Evolutionary conservation across 257 asterid genomes (phyloP), one percentile per base, ranked within the genome.

Genomic region (Gynochthodes officinalis): DNA sequence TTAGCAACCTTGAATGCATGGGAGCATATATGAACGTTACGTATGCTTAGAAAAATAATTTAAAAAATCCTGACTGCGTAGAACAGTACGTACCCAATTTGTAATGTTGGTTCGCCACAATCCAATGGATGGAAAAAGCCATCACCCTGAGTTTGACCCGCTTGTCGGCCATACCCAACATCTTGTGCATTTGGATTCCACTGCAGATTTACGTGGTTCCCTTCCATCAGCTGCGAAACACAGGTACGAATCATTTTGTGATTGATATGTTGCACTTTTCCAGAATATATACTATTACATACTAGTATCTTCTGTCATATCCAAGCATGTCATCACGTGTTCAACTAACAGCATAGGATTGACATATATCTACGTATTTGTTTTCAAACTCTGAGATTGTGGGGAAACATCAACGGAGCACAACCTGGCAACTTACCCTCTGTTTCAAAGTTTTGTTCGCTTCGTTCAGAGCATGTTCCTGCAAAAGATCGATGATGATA

Each of bases 381-480:
- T n/a, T n/a, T n/a, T n/a, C n/a, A n/a, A n/a, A n/a, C n/a, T n/a
- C n/a, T n/a, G n/a, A n/a, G n/a, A n/a, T n/a, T n/a, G n/a, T n/a
- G n/a, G n/a, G n/a, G n/a, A n/a, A n/a, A n/a, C n/a, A n/a, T n/a
- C n/a, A n/a, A n/a, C n/a, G n/a, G n/a, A n/a, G n/a, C n/a, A n/a
- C n/a, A n/a, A n/a, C n/a, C n/a, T n/a, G n/a, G n/a, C n/a, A 64
- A 73, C 85, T 48, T 79, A 95, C 99, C 95, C 98, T 85, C 30
- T 95, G 97, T 76, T 89, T 95, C 91, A 92, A 80, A 64, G 76
- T 87, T 79, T 77, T 87, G 85, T 95, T 95, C 39, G 98, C 99
- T 79, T 95, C 98, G 75, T 87, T 89, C 77, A 95, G 89, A 66
- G 91, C 97, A 78, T 89, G 97, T 78, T 92, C 98, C 99, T 95